A percentile compares a stretch with the other conserved stretches of the same genome.
phyloP scores from a whole-genome alignment of 192 early-diverging fungal species.

The Podila minutissima region DNA sequence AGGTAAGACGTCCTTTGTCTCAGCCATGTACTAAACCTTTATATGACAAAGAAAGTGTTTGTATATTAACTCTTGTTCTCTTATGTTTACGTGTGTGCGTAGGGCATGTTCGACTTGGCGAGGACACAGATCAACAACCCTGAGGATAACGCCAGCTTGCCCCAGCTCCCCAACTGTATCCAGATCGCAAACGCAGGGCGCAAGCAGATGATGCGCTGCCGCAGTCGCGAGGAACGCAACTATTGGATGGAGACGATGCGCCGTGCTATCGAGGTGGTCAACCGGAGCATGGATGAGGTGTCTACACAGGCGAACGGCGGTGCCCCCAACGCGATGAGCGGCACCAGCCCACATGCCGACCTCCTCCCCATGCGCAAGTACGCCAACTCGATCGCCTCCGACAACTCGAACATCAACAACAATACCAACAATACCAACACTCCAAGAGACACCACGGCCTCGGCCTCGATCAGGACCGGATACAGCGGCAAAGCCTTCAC shows the following conservation, averaged over 20 bases:
- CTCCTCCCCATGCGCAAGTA: slow-evolving; percentile 18
- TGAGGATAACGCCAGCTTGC: slow-evolving; percentile 37
- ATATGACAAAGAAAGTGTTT: neutral
- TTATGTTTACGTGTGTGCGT: neutral
- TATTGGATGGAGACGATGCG: slow-evolving; percentile 51
- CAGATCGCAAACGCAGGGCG: slow-evolving; percentile 41
- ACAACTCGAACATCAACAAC: slow-evolving; percentile 6
- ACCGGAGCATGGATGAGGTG: slow-evolving; percentile 6
- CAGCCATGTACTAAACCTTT: neutral
- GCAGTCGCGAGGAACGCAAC: slow-evolving; percentile 46
- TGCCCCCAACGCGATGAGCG: neutral
- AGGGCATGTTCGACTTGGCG: slow-evolving; percentile 49
- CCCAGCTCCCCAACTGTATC: slow-evolving; percentile 44
- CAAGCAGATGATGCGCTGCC: slow-evolving; percentile 49
- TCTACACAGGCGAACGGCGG: neutral
- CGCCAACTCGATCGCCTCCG: slow-evolving; percentile 26
- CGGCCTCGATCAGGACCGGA: slow-evolving; percentile 4
- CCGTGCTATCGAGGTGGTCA: slow-evolving; percentile 22
- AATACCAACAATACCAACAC: neutral
- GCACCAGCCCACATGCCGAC: neutral
- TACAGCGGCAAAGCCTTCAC: slow-evolving; percentile 3
- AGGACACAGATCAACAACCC: slow-evolving; percentile 43
- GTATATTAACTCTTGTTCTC: neutral
- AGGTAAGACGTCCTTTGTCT: slow-evolving; percentile 13
- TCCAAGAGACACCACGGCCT: neutral